Evolutionary conservation across 2,329 filamentous ascomycete species (phyloP), one percentile per base, ranked within the genome.

Genomic region (Elsinoe perseae): DNA sequence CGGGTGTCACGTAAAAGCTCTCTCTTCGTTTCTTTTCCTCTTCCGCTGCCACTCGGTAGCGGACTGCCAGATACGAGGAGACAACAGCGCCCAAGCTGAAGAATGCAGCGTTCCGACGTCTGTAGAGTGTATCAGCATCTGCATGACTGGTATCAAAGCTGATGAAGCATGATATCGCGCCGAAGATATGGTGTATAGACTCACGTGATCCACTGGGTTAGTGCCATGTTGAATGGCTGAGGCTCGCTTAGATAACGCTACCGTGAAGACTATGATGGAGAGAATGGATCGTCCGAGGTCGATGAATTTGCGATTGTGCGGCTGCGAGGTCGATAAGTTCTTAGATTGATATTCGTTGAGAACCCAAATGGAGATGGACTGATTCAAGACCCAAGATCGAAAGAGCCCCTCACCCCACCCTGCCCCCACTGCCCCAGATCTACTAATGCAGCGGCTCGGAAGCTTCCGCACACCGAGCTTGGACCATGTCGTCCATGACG

Each of bases 1-100:
- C 48, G 1, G 65, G 56, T 48, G 64, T 62, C 9, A 68, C 65
- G 43, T 68, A 63, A 55, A 62, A 62, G 21, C 60, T 64, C 20
- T 58, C 48, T 44, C 65, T 65, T 38, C 56, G 25, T 21, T 57
- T 56, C 21, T 59, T 58, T 38, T 59, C 54, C 36, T 57, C 56
- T 7, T 60, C 50, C 12, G 55, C 38, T 6, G 60, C 59, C 21
- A 61, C 57, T 16, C 62, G 60, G 55, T 60, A 63, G 18, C 61
- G 60, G 8, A 64, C 57, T 9, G 59, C 56, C 20, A 63, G 43
- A 57, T 60, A 67, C 21, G 63, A 64, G 40, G 57, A 59, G 10
- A 56, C 59, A 1, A 66, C 56, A 21, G 62, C 62, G 14, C 61
- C 62, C 20, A 60, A 54, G 50, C 61, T 63, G 59, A 66, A 60